phyloP scores from a whole-genome alignment of 768 basidiomycete genomes.

The Amanita subjunquillea region DNA sequence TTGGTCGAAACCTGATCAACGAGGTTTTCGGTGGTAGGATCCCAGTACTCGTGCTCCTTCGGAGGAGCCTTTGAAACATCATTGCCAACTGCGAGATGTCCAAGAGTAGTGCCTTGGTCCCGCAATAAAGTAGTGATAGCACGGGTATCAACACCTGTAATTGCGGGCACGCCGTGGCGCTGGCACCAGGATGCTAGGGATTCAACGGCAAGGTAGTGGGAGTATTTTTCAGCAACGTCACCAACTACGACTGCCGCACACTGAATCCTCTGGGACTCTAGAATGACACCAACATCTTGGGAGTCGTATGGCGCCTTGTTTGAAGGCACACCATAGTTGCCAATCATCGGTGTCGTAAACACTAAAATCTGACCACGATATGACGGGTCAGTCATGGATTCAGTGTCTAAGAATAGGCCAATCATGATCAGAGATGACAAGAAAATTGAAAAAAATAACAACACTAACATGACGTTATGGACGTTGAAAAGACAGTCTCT shows the following conservation, averaged over 20 bases:
- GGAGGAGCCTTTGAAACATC: slow-evolving; percentile 59
- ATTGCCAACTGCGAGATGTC: slow-evolving; percentile 75
- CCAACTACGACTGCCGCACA: slow-evolving; percentile 90
- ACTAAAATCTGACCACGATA: slow-evolving; percentile 97
- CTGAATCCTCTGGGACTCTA: slow-evolving; percentile 86
- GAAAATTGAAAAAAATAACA: background rate
- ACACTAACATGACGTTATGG: slow-evolving; percentile 89
- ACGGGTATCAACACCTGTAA: slow-evolving; percentile 96
- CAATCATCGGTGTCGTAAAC: slow-evolving; percentile 96
- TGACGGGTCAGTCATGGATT: slow-evolving; percentile 99
- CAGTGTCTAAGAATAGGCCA: slow-evolving; percentile 59
- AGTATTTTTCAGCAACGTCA: slow-evolving; percentile 91
- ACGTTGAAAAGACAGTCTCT: slow-evolving; percentile 98
- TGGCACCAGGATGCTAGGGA: slow-evolving; percentile 90
- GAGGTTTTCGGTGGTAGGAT: slow-evolving; percentile 85
- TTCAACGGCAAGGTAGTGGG: slow-evolving; percentile 91
- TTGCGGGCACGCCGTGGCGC: slow-evolving; percentile 81
- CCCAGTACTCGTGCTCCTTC: slow-evolving; percentile 71
- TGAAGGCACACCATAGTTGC: slow-evolving; percentile 92
- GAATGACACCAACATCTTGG: slow-evolving; percentile 74
- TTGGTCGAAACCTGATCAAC: slow-evolving; percentile 91
- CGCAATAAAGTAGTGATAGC: slow-evolving; percentile 90
- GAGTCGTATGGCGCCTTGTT: slow-evolving; percentile 67
- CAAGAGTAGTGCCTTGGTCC: slow-evolving; percentile 95
- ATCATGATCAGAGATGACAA: background rate